Percentiles rank a stretch among this genome's conserved stretches.
These are phyloP conservation scores for Penicillium riverlandense DNA, from an alignment of 495 filamentous ascomycete genomes.

Conservation along the genomic window DNA sequence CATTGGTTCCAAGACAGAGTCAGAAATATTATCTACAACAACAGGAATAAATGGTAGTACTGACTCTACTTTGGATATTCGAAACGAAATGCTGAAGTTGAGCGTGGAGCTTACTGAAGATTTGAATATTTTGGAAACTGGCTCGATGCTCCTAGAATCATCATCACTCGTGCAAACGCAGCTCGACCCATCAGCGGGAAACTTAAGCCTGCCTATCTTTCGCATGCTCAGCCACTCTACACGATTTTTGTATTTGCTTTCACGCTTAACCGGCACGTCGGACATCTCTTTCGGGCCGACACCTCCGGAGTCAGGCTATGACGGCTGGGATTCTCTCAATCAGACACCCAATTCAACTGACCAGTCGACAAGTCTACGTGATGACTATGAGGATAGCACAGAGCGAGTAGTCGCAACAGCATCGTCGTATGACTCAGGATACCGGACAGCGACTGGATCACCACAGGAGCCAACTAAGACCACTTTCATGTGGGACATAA, in stretches of 20 bases:
- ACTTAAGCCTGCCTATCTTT: conserved; percentile 11
- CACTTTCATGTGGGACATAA: background rate
- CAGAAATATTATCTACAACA: too few species aligned
- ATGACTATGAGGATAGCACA: background rate
- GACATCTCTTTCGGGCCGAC: background rate
- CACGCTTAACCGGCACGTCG: background rate
- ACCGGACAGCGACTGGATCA: background rate
- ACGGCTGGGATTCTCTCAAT: too few species aligned
- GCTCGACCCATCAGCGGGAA: background rate
- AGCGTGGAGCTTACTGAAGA: conserved; percentile 12
- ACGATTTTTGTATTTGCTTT: conserved; percentile 10
- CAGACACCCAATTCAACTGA: too few species aligned
- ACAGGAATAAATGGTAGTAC: too few species aligned
- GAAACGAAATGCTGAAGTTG: conserved; percentile 6
- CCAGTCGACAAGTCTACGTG: background rate
- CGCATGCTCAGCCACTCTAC: conserved; percentile 14
- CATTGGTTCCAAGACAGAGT: too few species aligned
- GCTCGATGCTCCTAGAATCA: background rate
- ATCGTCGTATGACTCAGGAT: conserved; percentile 8
- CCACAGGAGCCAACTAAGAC: background rate
- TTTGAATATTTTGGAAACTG: conserved; percentile 8
- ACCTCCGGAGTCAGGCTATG: too few species aligned
- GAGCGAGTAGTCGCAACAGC: conserved; percentile 1
- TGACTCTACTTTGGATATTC: too few species aligned
- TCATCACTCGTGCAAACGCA: background rate